A percentile compares a stretch with the other conserved stretches of the same genome.
phyloP scores from a whole-genome alignment of 176 grass and related monocot genomes.

The Elaeis guineensis region DNA sequence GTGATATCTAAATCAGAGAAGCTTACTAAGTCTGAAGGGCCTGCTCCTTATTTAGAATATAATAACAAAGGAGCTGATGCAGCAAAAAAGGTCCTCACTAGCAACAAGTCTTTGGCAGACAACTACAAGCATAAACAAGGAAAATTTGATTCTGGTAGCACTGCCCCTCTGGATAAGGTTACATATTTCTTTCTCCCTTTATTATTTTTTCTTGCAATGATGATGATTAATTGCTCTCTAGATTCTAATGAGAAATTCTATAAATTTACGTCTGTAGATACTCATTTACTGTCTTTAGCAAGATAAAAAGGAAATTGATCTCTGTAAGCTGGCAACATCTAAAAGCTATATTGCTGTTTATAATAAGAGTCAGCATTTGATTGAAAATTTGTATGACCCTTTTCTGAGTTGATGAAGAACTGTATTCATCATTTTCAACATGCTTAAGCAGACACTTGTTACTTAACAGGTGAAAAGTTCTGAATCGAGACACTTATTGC shows the following conservation, averaged over 20 bases:
- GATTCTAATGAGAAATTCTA: too few relatives aligned
- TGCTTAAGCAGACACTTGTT: constrained; percentile 4
- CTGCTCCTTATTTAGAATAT: constrained; percentile 16
- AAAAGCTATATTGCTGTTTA: too few relatives aligned
- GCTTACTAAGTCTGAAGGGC: constrained; percentile 28
- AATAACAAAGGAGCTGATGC: constrained; percentile 32
- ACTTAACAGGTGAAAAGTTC: constrained; percentile 52
- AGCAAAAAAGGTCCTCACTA: constrained; percentile 18
- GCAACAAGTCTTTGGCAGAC: constrained; percentile 32
- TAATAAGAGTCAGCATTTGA: neutral
- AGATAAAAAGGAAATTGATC: too few relatives aligned
- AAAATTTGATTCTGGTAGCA: constrained; percentile 34
- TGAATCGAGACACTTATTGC: constrained; percentile 41
- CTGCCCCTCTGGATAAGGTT: constrained; percentile 55
- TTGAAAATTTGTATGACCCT: neutral
- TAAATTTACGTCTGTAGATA: too few relatives aligned
- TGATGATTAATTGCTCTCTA: too few relatives aligned
- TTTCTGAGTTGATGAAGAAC: neutral
- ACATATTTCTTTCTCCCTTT: constrained; percentile 13
- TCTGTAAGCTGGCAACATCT: too few relatives aligned
- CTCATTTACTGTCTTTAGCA: too few relatives aligned
- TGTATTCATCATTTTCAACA: too few relatives aligned
- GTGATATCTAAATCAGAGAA: constrained; percentile 23
- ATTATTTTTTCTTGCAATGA: too few relatives aligned
- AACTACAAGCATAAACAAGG: constrained; percentile 26